These are phyloP conservation scores for Dictyophora rubrovolvata DNA, from an alignment of 768 basidiomycete species.

Conservation along the genomic window DNA sequence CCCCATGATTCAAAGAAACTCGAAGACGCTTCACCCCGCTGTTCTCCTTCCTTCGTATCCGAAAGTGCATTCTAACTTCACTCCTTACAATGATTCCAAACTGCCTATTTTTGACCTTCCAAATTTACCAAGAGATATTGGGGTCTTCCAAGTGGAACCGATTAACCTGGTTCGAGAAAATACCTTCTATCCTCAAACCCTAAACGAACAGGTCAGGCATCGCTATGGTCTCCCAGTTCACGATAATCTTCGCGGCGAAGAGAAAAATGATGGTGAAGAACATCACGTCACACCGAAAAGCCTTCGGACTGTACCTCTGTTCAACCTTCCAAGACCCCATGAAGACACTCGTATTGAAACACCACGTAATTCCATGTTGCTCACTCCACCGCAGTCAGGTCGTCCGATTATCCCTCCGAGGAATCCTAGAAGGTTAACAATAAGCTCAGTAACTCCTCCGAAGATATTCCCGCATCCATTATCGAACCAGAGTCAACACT, in stretches of 20 bases:
- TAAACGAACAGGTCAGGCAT: not conserved
- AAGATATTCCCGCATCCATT: not conserved
- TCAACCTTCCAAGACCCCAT: not conserved
- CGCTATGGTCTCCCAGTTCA: not conserved
- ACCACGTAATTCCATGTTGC: not conserved
- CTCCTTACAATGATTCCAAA: not conserved
- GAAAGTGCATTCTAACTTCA: not conserved
- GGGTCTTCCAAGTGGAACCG: not conserved
- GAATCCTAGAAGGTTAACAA: not conserved
- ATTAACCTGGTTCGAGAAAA: not conserved
- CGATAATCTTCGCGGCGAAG: not conserved
- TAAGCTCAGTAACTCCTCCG: not conserved
- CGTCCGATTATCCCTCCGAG: not conserved
- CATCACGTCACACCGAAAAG: not conserved
- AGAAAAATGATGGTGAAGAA: not conserved
- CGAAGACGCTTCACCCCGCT: not conserved
- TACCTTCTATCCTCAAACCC: not conserved
- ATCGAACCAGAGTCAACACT: conserved; percentile 12
- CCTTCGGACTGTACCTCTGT: not conserved
- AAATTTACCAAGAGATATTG: not conserved
- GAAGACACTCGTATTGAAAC: not conserved
- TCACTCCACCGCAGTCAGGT: not conserved
- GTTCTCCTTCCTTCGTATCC: not conserved
- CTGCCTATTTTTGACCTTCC: not conserved
- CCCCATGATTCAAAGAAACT: not conserved